Evolutionary conservation across 805 yeast species (phyloP), one percentile per base, ranked within the genome.

Genomic region (Sporopachydermia lactativora): DNA sequence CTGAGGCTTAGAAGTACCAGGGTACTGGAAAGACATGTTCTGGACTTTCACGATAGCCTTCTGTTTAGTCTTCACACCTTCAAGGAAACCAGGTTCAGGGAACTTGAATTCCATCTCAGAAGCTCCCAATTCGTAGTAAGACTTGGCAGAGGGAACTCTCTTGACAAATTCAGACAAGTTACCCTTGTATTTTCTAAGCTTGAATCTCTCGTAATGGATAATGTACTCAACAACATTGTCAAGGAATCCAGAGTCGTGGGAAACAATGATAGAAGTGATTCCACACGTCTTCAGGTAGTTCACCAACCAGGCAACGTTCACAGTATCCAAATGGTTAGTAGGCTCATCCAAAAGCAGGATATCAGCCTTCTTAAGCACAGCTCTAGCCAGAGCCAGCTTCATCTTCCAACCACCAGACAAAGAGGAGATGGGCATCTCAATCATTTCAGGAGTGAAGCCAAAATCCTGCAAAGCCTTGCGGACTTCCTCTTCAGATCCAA

Each of bases 31-130:
- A 57, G 94, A 64, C 95, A 92, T 88, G 76, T 83, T 76, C 49
- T 84, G 71, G 53, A 92, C 97, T 78, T 92, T 92, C 62, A 92
- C 97, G 69, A 92, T 92, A 64, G 98, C 98, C 76, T 89, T 89
- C 74, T 89, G 97, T 77, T 92, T 92, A 64, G 98, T 92, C 86
- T 92, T 92, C 61, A 92, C 98, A 84, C 98, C 98, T 77, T 92
- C 97, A 62, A 92, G 79, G 94, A 81, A 89, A 83, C 98, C 98
- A 69, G 98, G 98, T 72, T 83, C 96, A 66, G 98, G 98, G 96
- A 92, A 92, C 55, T 61, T 66, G 81, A 92, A 92, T 71, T 88
- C 95, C 59, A 88, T 69, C 63, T 85, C 96, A 53, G 98, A 89
- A 60, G 96, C 96, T 63, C 95, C 95, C 60, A 92, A 77, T 73